A percentile compares a stretch with the other conserved stretches of the same genome.
Conservation (phyloP, 441 rosid genomes). For the Arabidopsis hybrid region DNA sequence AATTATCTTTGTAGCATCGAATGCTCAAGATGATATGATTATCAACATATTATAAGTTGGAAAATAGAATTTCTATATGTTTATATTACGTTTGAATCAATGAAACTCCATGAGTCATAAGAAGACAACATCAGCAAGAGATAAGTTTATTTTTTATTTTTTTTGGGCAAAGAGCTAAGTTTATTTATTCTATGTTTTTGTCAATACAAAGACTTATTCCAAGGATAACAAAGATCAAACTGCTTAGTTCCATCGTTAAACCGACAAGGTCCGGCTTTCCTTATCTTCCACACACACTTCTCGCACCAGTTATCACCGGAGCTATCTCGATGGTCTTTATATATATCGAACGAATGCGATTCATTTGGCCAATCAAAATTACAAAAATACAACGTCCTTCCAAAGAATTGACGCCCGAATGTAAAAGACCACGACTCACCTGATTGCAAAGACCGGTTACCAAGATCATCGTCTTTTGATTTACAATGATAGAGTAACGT, state of each 20-base stretch:
- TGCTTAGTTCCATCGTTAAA: constrained; percentile 5
- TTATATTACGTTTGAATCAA: neutral
- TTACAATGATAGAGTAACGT: constrained; percentile 30
- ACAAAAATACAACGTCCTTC: constrained; percentile 29
- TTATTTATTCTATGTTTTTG: too few species aligned
- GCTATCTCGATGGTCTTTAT: constrained; percentile 27
- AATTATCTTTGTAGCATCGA: constrained; percentile 23
- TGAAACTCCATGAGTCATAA: constrained; percentile 1
- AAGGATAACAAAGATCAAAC: constrained; percentile 35
- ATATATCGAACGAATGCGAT: constrained; percentile 16
- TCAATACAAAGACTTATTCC: constrained; percentile 24
- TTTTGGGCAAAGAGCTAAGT: too few species aligned
- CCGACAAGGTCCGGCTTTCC: constrained; percentile 34
- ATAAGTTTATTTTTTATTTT: neutral
- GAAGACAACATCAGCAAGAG: neutral
- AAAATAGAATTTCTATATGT: constrained; percentile 10
- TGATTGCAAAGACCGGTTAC: constrained; percentile 11
- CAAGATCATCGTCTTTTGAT: constrained; percentile 33
- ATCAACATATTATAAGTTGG: constrained; percentile 4
- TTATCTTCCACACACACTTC: constrained; percentile 36
- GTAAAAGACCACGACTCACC: constrained; percentile 32
- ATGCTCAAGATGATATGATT: constrained; percentile 26
- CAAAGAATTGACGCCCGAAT: constrained; percentile 15
- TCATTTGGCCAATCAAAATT: neutral
- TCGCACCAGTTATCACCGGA: constrained; percentile 16